These are phyloP conservation scores for Pterocarpus santalinus DNA, from an alignment of 306 rosid species.

Conservation along the genomic window DNA sequence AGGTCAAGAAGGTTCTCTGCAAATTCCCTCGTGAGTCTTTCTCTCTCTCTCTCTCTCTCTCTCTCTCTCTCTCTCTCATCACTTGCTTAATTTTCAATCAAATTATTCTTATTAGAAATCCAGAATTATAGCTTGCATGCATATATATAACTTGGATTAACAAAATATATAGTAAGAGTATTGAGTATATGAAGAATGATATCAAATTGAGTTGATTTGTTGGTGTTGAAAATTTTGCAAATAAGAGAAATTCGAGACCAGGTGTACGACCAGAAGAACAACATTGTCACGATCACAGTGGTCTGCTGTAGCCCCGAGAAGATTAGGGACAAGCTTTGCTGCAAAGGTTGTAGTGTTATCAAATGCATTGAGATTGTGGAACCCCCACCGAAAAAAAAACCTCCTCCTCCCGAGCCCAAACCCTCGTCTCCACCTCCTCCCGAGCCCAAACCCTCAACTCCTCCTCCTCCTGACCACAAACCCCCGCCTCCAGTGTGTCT, in stretches of 20 bases:
- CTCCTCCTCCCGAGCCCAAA: conserved; percentile 48
- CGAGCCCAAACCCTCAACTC: too few relatives aligned
- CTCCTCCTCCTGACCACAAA: too few relatives aligned
- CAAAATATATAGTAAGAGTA: too few relatives aligned
- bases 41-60: background rate
- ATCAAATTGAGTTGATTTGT: conserved; percentile 52
- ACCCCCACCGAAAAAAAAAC: too few relatives aligned
- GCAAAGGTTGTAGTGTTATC: conserved; percentile 64
- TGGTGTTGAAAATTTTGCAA: conserved; percentile 47
- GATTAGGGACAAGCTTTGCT: conserved; percentile 65
- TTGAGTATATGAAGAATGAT: background rate
- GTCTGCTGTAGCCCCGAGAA: conserved; percentile 82
- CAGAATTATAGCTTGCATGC: too few relatives aligned
- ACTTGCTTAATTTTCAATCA: conserved; percentile 18
- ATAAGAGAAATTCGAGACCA: conserved; percentile 91
- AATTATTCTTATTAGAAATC: background rate
- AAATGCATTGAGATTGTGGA: conserved; percentile 71
- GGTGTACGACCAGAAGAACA: conserved; percentile 69
- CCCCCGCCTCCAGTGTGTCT: background rate
- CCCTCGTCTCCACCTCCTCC: too few relatives aligned
- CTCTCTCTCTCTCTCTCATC: background rate
- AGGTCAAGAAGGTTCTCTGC: conserved; percentile 79
- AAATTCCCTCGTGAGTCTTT: conserved; percentile 79
- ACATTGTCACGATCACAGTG: conserved; percentile 70
- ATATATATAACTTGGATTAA: too few relatives aligned